These are phyloP conservation scores for Thraustotheca clavata DNA, from an alignment of 352 stramenopile species.

Conservation along the genomic window DNA sequence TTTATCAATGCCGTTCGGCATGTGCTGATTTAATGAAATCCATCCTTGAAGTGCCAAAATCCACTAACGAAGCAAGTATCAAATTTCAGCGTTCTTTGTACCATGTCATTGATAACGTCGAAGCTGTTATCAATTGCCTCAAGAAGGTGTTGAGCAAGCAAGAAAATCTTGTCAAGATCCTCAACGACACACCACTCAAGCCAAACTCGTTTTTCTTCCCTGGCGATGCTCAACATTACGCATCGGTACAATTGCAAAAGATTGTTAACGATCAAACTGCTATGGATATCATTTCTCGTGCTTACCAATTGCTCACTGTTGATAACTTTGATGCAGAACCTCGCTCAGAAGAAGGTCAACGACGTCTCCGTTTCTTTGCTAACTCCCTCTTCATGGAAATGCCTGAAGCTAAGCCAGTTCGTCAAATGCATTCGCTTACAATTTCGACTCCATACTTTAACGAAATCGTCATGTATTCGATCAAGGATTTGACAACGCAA, in stretches of 20 bases:
- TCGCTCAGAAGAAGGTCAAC: conserved; percentile 78
- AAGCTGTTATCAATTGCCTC: conserved; percentile 70
- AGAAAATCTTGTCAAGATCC: conserved; percentile 75
- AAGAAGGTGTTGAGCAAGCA: conserved; percentile 81
- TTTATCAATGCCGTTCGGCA: conserved; percentile 60
- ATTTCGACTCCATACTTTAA: conserved; percentile 86
- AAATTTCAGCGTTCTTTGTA: conserved; percentile 84
- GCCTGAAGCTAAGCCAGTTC: conserved; percentile 74
- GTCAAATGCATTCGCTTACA: conserved; percentile 78
- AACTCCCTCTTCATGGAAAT: conserved; percentile 89
- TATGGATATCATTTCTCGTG: conserved; percentile 74
- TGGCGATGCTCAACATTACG: conserved; percentile 72
- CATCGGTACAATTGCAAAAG: conserved; percentile 63
- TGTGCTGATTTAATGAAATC: conserved; percentile 80
- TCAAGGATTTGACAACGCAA: conserved; percentile 75
- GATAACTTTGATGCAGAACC: conserved; percentile 85
- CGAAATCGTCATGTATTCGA: conserved; percentile 86
- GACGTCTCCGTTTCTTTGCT: conserved; percentile 76
- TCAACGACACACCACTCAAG: conserved; percentile 79
- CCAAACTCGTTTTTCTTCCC: conserved; percentile 86
- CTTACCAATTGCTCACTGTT: conserved; percentile 79
- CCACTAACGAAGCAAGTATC: conserved; percentile 64
- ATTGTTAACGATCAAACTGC: conserved; percentile 75
- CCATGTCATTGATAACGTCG: conserved; percentile 75
- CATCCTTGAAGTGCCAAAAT: conserved; percentile 72